Evolutionary conservation across 2,329 filamentous ascomycete species (phyloP).

Genomic region (Talaromyces piceae): DNA sequence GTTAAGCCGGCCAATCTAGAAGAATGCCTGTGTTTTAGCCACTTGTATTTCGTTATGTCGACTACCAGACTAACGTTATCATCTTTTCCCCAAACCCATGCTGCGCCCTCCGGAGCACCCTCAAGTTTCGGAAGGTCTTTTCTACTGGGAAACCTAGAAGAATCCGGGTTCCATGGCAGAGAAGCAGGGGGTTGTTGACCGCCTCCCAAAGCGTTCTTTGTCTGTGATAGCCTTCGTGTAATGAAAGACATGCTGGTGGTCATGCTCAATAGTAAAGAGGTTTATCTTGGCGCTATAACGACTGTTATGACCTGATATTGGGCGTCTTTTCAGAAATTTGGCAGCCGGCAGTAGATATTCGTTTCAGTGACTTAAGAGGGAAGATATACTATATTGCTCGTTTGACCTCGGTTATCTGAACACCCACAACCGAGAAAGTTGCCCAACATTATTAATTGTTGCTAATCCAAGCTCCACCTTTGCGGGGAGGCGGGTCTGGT

Average conservation of each 20-base stretch:
- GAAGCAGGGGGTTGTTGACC: constrained; percentile 13
- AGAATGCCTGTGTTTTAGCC: neutral
- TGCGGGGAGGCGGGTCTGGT: too few species aligned
- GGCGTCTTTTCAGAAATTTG: too few species aligned
- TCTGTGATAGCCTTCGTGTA: neutral
- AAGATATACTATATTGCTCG: too few species aligned
- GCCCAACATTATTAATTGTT: too few species aligned
- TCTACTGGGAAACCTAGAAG: constrained; percentile 45
- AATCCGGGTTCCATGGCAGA: constrained; percentile 49
- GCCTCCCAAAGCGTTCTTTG: neutral
- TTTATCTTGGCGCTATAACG: too few species aligned
- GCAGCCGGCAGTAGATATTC: too few species aligned
- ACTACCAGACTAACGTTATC: constrained; percentile 36
- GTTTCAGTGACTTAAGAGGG: too few species aligned
- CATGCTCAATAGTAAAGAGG: neutral
- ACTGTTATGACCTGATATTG: too few species aligned
- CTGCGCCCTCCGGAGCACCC: constrained; percentile 48
- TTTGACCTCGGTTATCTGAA: too few species aligned
- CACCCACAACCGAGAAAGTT: too few species aligned
- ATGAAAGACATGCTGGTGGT: neutral
- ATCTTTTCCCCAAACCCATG: constrained; percentile 55
- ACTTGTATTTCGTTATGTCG: neutral
- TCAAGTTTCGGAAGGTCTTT: constrained; percentile 43
- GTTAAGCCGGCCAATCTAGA: constrained; percentile 41
- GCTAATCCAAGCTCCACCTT: too few species aligned